Evolutionary conservation across 805 yeast species (phyloP).

Genomic region (Metschnikowia amazonensis): DNA sequence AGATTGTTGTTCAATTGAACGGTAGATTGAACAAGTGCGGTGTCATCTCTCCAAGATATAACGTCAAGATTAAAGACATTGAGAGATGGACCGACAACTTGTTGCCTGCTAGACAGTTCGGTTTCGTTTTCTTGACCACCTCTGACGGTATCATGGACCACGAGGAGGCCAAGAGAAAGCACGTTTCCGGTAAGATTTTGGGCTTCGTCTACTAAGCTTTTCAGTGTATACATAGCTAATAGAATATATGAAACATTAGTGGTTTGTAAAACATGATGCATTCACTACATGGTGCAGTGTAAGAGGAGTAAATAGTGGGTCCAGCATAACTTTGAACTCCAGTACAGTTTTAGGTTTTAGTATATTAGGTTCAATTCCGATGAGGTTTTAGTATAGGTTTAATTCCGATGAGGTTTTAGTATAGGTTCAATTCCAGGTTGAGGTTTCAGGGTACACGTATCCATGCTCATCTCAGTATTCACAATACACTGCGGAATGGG

Average conservation of each 20-base stretch:
- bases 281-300: too few species aligned
- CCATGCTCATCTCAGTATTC: too few species aligned
- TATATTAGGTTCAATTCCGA: too few species aligned
- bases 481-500: too few species aligned
- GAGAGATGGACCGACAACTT: constrained; percentile 99
- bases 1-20: constrained; percentile 34
- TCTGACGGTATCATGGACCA: constrained; percentile 99
- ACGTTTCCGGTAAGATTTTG: constrained; percentile 97
- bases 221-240: constrained; percentile 48
- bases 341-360: too few species aligned
- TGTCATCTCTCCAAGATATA: constrained; percentile 98
- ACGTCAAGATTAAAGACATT: constrained; percentile 90
- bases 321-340: too few species aligned
- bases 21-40: constrained; percentile 75
- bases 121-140: constrained; percentile 96
- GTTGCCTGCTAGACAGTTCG: constrained; percentile 98
- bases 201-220: constrained; percentile 85
- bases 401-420: too few species aligned
- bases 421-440: too few species aligned
- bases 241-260: constrained; percentile 1
- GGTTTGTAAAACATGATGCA: too few species aligned
- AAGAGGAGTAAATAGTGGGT: too few species aligned
- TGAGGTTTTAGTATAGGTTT: too few species aligned
- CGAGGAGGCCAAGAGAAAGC: constrained; percentile 99
- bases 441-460: too few species aligned